Conservation (phyloP, 2,329 filamentous ascomycete species). For the Shiraia sp. region DNA sequence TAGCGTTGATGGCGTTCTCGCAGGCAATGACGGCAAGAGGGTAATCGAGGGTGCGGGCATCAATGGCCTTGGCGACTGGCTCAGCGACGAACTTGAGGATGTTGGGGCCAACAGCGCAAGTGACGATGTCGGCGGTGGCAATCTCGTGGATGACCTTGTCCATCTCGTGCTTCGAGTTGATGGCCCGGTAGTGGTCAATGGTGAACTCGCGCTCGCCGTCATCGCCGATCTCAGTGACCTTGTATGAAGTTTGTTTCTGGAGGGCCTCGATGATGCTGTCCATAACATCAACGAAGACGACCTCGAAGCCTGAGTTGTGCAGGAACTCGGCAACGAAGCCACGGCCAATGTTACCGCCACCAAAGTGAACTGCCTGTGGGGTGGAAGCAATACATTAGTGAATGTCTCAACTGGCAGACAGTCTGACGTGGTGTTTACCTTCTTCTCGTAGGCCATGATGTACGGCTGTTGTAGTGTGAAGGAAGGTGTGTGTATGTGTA, state of each 20-base stretch:
- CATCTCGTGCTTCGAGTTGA: constrained; percentile 91
- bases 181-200: constrained; percentile 94
- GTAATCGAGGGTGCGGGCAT: constrained; percentile 66
- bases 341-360: constrained; percentile 59
- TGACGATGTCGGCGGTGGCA: constrained; percentile 84
- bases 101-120: constrained; percentile 94
- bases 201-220: constrained; percentile 79
- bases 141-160: constrained; percentile 83
- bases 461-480: constrained; percentile 7
- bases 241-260: constrained; percentile 76
- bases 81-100: constrained; percentile 96
- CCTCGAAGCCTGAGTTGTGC: constrained; percentile 92
- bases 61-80: constrained; percentile 91
- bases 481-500: constrained; percentile 6
- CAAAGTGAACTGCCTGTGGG: constrained; percentile 52
- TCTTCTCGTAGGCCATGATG: constrained; percentile 49
- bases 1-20: constrained; percentile 96
- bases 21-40: constrained; percentile 94
- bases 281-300: constrained; percentile 94
- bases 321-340: constrained; percentile 66
- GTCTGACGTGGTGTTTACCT: constrained; percentile 20
- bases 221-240: constrained; percentile 87
- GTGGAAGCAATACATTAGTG: not conserved
- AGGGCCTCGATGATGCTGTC: constrained; percentile 79
- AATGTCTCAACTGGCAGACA: not conserved